A percentile compares a stretch with the other conserved stretches of the same genome.
Evolutionary conservation across 2,329 filamentous ascomycete species (phyloP).

Genomic region (Penicillium sclerotiorum): DNA sequence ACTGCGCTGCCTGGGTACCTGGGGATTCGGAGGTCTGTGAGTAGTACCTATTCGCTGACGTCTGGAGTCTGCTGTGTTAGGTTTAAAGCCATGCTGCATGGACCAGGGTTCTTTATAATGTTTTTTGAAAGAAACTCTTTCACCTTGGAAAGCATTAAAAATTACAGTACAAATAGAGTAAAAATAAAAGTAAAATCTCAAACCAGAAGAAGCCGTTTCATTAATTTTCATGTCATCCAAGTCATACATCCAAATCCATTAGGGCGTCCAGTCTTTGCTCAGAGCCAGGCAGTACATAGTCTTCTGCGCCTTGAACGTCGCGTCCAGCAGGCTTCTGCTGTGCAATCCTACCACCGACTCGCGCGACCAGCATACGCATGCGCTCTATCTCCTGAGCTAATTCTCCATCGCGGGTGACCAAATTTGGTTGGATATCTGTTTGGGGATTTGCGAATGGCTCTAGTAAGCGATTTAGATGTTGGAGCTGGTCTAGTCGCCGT

Average conservation of each 20-base stretch:
- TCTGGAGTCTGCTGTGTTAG: constrained; percentile 9
- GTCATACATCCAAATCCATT: constrained; percentile 37
- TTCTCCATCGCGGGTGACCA: constrained; percentile 55
- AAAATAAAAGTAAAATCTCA: neutral
- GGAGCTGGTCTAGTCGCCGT: constrained; percentile 51
- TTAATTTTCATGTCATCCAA: constrained; percentile 21
- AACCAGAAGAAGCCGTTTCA: neutral
- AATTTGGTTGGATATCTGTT: constrained; percentile 57
- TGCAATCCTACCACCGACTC: constrained; percentile 43
- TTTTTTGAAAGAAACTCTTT: too few relatives aligned
- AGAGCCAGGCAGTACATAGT: constrained; percentile 29
- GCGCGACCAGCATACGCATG: constrained; percentile 51
- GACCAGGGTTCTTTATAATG: constrained; percentile 14
- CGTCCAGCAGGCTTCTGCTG: constrained; percentile 28
- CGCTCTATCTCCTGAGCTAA: constrained; percentile 53
- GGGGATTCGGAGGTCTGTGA: neutral
- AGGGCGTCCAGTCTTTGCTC: constrained; percentile 40
- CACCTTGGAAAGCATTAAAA: too few relatives aligned
- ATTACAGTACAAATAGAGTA: neutral
- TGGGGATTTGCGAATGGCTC: constrained; percentile 54
- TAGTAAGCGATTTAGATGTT: constrained; percentile 49
- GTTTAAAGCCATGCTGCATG: constrained; percentile 6
- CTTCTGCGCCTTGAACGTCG: constrained; percentile 17
- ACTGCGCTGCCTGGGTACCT: neutral
- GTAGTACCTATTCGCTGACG: neutral